Evolutionary conservation across 2,329 filamentous ascomycete species (phyloP).

Genomic region (Aureobasidium sp.): DNA sequence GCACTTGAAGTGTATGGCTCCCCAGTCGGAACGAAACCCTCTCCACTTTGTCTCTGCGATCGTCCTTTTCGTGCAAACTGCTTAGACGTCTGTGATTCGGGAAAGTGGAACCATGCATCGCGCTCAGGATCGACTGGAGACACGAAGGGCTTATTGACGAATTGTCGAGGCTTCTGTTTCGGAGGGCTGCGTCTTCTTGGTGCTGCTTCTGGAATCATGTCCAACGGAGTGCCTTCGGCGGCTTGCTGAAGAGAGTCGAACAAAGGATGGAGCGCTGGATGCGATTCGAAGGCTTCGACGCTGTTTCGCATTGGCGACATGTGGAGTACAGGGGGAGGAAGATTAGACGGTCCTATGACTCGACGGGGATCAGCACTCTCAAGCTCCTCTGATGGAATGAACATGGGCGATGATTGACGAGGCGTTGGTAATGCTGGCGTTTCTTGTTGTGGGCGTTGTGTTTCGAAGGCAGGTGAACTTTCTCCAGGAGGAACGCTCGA

Average conservation of each 20-base stretch:
- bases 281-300: not conserved
- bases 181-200: constrained; percentile 25
- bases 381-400: constrained; percentile 1
- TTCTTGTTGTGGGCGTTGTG: not conserved
- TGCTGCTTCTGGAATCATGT: constrained; percentile 12
- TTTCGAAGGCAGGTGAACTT: constrained; percentile 11
- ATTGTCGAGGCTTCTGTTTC: constrained; percentile 24
- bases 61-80: constrained; percentile 13
- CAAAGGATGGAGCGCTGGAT: not conserved
- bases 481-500: not conserved
- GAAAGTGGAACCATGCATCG: constrained; percentile 31
- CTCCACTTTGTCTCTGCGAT: constrained; percentile 12
- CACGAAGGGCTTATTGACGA: constrained; percentile 35
- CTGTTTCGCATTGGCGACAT: not conserved
- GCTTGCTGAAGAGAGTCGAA: not conserved
- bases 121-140: constrained; percentile 28
- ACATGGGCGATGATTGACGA: constrained; percentile 33
- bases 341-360: not conserved
- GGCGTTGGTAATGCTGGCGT: constrained; percentile 30
- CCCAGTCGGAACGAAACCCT: constrained; percentile 29
- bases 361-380: not conserved
- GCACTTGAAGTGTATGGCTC: constrained; percentile 25
- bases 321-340: constrained; percentile 3
- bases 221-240: constrained; percentile 13
- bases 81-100: constrained; percentile 8